Percentiles rank a stretch among this genome's conserved stretches.
Conservation (phyloP, 2,329 filamentous ascomycete species). For the Xylaria sp. region DNA sequence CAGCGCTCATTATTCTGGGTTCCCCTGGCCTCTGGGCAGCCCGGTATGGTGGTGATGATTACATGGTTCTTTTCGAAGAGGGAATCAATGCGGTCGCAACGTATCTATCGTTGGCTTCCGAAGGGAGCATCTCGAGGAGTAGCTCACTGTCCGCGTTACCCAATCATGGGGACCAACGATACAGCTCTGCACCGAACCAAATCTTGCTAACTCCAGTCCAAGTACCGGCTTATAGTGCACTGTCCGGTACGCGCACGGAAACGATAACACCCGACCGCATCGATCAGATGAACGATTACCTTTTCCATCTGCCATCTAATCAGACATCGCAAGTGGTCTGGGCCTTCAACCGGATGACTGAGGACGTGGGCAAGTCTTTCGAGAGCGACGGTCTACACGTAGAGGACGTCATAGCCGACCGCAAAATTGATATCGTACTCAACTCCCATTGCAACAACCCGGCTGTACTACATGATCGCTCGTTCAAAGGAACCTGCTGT, state of each 20-base stretch:
- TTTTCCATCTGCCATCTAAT: constrained; percentile 39
- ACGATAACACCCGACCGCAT: constrained; percentile 46
- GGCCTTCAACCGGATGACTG: constrained; percentile 47
- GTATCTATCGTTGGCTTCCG: constrained; percentile 29
- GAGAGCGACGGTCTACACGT: constrained; percentile 47
- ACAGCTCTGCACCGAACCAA: constrained; percentile 23
- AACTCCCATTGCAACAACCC: constrained; percentile 51
- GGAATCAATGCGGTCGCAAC: constrained; percentile 42
- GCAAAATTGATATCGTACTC: constrained; percentile 48
- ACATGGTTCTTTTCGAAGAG: constrained; percentile 41
- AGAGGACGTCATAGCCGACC: constrained; percentile 39
- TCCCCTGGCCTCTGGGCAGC: constrained; percentile 52
- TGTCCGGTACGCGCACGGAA: constrained; percentile 37
- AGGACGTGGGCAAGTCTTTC: constrained; percentile 34
- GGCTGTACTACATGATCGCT: constrained; percentile 35
- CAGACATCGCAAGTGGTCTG: constrained; percentile 42
- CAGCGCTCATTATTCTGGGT: constrained; percentile 48
- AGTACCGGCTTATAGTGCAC: constrained; percentile 38
- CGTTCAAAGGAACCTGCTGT: constrained; percentile 49
- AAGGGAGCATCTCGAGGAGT: constrained; percentile 13
- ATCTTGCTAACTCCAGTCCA: constrained; percentile 42
- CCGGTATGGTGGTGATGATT: constrained; percentile 42
- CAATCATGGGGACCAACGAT: constrained; percentile 9
- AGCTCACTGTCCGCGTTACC: constrained; percentile 19
- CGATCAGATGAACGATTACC: constrained; percentile 47